Evolutionary conservation across 441 rosid genomes (phyloP).

Genomic region (Erodium texanum): DNA sequence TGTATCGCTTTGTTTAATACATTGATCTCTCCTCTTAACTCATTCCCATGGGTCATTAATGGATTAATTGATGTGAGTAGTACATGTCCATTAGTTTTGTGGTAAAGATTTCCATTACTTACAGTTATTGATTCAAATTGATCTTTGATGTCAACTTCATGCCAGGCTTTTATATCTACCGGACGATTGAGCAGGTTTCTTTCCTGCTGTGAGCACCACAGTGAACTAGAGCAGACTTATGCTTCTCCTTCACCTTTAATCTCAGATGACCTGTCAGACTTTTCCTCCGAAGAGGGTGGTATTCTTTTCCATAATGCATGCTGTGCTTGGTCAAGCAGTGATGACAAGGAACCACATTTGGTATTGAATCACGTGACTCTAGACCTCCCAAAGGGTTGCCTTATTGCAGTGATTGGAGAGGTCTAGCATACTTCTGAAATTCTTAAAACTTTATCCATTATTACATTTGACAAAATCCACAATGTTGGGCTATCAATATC

Average conservation of each 20-base stretch:
- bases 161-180: constrained; percentile 76
- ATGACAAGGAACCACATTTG: constrained; percentile 34
- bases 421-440: constrained; percentile 26
- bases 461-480: background rate
- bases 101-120: constrained; percentile 11
- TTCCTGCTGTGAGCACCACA: constrained; percentile 43
- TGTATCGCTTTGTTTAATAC: constrained; percentile 86
- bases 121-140: constrained; percentile 13
- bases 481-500: constrained; percentile 1
- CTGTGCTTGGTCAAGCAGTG: constrained; percentile 59
- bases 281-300: constrained; percentile 37
- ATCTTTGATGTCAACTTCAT: constrained; percentile 17
- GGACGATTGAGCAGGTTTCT: constrained; percentile 78
- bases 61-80: constrained; percentile 87
- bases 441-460: constrained; percentile 2
- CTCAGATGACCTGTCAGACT: constrained; percentile 26
- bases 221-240: constrained; percentile 19
- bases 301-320: constrained; percentile 51
- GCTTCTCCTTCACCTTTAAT: constrained; percentile 21
- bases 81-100: constrained; percentile 17
- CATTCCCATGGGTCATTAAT: constrained; percentile 96
- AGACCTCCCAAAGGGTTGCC: constrained; percentile 52
- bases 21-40: constrained; percentile 87
- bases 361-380: constrained; percentile 53
- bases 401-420: constrained; percentile 84